phyloP scores from a whole-genome alignment of 139 green algal species.

The Chlorella sp. region DNA sequence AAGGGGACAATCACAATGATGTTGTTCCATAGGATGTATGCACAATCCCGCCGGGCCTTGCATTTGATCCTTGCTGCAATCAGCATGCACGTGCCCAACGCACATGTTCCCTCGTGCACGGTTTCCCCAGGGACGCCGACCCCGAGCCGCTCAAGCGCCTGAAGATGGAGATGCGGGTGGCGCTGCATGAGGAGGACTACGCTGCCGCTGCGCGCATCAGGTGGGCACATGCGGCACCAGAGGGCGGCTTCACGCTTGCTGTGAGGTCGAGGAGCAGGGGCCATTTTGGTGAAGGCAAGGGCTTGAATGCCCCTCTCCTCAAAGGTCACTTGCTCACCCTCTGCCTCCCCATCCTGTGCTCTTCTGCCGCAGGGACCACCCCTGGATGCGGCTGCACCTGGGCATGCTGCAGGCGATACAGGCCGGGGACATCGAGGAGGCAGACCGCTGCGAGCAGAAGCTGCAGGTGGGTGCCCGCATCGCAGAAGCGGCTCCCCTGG shows the following conservation, averaged over 20 bases:
- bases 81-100: too few species aligned
- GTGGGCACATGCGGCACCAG: too few species aligned
- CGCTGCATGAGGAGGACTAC: constrained; percentile 72
- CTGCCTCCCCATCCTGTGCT: too few species aligned
- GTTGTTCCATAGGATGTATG: too few species aligned
- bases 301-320: too few species aligned
- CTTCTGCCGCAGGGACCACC: constrained; percentile 66
- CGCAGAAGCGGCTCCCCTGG: too few species aligned
- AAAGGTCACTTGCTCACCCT: not conserved
- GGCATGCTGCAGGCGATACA: constrained; percentile 38
- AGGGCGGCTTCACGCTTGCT: too few species aligned
- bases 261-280: too few species aligned
- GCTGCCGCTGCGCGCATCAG: constrained; percentile 17
- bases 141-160: constrained; percentile 75
- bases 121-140: constrained; percentile 32
- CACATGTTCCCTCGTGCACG: not conserved
- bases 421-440: constrained; percentile 22
- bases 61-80: too few species aligned
- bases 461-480: not conserved
- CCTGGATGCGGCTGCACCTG: constrained; percentile 68
- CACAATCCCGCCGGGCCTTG: too few species aligned
- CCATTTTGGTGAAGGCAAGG: too few species aligned
- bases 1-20: too few species aligned
- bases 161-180: constrained; percentile 73
- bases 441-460: constrained; percentile 9